Base-by-base conservation (phyloP, 2,329 filamentous ascomycete species). In the Colletotrichum higginsianum region DNA sequence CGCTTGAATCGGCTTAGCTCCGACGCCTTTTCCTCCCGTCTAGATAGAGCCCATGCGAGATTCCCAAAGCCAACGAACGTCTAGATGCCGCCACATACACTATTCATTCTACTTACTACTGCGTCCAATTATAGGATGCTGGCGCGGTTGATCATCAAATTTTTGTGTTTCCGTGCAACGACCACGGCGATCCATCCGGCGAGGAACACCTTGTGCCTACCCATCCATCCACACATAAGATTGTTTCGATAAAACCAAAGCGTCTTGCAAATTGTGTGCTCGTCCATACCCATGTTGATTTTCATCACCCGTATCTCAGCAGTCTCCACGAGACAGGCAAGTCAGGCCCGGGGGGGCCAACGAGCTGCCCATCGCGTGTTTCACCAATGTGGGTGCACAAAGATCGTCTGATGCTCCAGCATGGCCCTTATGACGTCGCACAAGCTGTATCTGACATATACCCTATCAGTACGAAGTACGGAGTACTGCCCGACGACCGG, bases 1-100 rank as follows among this genome's bases (percentile, higher is more conserved):
- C 69, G 69, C 69, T 63, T 26, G 58, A 64, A 71, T 60, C 65
- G 65, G 65, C 65, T 68, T 68, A 68, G 65, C 60, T 35, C 30
- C 46, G 35, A 38, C 44, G 9, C 23, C 30, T 26, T 23, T 50
- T 23, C 44, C 40, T 42, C 30, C 46, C 3, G 30, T 15, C 30
- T 13, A 40, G 42, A 42, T 26, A 47, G 11, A 40, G 26, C 35
- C 58, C 13, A 16, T 21, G n/a, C 18, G 35, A 40, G 40, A 38
- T 38, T 49, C 30, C 35, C 38, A 50, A 44, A 30, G 18, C 46
- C 11, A n/a, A 9, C 26, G 9, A 38, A 38, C n/a, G 30, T 61
- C 30, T 61, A 21, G 46, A 13, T 26, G 46, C 58, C 58, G 58
- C 58, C 46, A 49, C 56, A 18, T 38, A 15, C 21, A 61, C 35